These are phyloP conservation scores for Malassezia caprae DNA, from an alignment of 1,284 basidiomycete species.

Conservation along the genomic window DNA sequence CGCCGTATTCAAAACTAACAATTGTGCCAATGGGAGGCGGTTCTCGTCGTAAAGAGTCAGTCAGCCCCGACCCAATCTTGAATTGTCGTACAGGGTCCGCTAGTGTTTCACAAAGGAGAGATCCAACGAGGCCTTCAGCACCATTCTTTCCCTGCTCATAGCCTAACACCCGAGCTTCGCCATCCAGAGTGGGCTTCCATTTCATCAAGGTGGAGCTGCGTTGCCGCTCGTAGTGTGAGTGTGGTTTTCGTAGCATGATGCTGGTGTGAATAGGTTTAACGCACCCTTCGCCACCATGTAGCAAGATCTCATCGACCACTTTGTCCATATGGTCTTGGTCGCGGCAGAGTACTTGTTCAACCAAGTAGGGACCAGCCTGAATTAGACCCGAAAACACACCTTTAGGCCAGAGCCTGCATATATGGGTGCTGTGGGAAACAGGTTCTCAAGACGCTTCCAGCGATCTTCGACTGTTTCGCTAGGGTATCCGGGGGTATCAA, in stretches of 20 bases:
- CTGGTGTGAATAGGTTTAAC: constrained; percentile 13
- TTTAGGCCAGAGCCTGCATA: constrained; percentile 18
- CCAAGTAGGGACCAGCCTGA: constrained; percentile 41
- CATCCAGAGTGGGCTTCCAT: constrained; percentile 62
- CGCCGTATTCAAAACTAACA: constrained; percentile 48
- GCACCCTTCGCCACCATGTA: constrained; percentile 57
- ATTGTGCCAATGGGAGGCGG: constrained; percentile 55
- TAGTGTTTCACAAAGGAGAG: constrained; percentile 11
- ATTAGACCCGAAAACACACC: constrained; percentile 45
- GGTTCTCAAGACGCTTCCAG: constrained; percentile 51
- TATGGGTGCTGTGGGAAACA: constrained; percentile 51
- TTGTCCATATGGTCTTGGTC: constrained; percentile 55
- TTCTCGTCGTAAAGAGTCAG: constrained; percentile 25
- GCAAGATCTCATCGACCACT: constrained; percentile 56
- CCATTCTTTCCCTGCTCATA: constrained; percentile 54
- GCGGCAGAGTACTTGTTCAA: constrained; percentile 55
- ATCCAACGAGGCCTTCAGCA: constrained; percentile 5
- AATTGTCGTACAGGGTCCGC: constrained; percentile 54
- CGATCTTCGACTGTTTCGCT: constrained; percentile 56
- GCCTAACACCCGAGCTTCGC: constrained; percentile 58
- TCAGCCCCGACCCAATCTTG: constrained; percentile 39
- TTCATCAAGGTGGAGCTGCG: constrained; percentile 57
- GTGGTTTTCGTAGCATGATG: constrained; percentile 58
- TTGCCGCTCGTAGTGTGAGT: constrained; percentile 54
- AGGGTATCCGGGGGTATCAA: constrained; percentile 58